Percentiles rank a stretch among this genome's conserved stretches.
phyloP scores from a whole-genome alignment of 2,329 filamentous ascomycete genomes.

The Claviceps pusilla region DNA sequence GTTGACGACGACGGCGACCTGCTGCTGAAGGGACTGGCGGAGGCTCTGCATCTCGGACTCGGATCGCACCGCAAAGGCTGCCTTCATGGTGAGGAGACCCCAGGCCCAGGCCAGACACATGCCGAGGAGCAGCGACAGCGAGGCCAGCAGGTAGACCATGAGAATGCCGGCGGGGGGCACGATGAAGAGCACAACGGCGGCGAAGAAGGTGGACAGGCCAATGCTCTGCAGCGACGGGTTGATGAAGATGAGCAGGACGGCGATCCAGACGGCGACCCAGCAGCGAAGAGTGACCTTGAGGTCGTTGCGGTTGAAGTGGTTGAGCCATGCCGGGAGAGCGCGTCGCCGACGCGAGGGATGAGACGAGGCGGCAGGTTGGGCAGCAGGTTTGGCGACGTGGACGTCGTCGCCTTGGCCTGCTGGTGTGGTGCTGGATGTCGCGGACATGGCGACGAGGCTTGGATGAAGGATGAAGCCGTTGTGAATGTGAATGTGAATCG shows the following conservation, averaged over 20 bases:
- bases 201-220: conserved; percentile 32
- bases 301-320: conserved; percentile 32
- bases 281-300: conserved; percentile 32
- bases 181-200: conserved; percentile 25
- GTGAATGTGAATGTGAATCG: too few relatives aligned
- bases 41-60: conserved; percentile 21
- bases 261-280: conserved; percentile 29
- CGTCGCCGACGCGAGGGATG: neutral
- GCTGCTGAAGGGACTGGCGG: conserved; percentile 19
- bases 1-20: conserved; percentile 20
- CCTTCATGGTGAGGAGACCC: conserved; percentile 34
- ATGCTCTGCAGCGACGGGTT: conserved; percentile 23
- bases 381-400: neutral
- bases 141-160: conserved; percentile 28
- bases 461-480: too few relatives aligned
- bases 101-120: conserved; percentile 34
- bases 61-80: conserved; percentile 27
- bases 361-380: neutral
- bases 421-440: neutral
- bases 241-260: conserved; percentile 31
- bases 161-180: conserved; percentile 30
- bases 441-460: neutral
- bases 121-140: conserved; percentile 28
- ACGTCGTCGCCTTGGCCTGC: neutral
- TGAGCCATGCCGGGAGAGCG: conserved; percentile 18